These are phyloP conservation scores for Evansstolkia leycettana DNA, from an alignment of 495 filamentous ascomycete genomes.

Conservation along the genomic window DNA sequence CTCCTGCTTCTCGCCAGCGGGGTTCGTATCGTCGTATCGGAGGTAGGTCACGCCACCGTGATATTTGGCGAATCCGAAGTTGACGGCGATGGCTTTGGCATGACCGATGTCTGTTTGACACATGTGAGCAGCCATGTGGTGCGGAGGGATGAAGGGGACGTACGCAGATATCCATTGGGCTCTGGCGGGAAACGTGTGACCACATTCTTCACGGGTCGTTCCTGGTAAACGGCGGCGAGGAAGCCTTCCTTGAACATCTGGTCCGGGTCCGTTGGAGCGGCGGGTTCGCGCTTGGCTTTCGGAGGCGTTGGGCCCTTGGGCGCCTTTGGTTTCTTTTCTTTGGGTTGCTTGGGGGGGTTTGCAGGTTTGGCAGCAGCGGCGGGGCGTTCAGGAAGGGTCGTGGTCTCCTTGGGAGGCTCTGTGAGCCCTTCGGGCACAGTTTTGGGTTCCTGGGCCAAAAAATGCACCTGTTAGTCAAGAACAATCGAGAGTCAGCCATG, in stretches of 20 bases:
- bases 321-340: constrained; percentile 19
- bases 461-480: too few relatives aligned
- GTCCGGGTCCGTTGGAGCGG: constrained; percentile 45
- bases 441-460: too few relatives aligned
- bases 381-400: neutral
- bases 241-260: constrained; percentile 80
- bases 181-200: constrained; percentile 87
- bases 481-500: neutral
- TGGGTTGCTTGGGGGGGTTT: constrained; percentile 17
- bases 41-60: constrained; percentile 66
- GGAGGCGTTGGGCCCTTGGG: constrained; percentile 24
- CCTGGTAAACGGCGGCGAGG: constrained; percentile 66
- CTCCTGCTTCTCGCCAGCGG: constrained; percentile 66
- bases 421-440: too few relatives aligned
- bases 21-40: constrained; percentile 75
- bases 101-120: constrained; percentile 87
- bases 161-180: constrained; percentile 42
- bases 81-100: constrained; percentile 91
- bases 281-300: constrained; percentile 17
- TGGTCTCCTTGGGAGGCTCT: neutral
- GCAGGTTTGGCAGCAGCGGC: neutral
- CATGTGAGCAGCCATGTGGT: constrained; percentile 31
- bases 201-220: constrained; percentile 51
- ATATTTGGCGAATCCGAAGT: constrained; percentile 87
- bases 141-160: constrained; percentile 3